A percentile compares a stretch with the other conserved stretches of the same genome.
phyloP scores from a whole-genome alignment of 306 rosid genomes.

The Begonia masoniana region DNA sequence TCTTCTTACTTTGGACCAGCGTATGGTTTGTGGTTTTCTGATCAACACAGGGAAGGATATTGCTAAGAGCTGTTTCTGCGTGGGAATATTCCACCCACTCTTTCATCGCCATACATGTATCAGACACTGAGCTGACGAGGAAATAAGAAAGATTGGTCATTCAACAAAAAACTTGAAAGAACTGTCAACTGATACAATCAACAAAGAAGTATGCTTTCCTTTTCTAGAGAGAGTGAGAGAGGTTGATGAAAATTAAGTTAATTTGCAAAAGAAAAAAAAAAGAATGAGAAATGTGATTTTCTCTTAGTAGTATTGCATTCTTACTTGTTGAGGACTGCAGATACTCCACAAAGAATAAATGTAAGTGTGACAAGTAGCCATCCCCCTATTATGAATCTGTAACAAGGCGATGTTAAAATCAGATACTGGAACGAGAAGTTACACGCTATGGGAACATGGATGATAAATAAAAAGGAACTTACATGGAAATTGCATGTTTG shows the following conservation, averaged over 20 bases:
- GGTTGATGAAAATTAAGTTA: no score
- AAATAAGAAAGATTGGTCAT: no score
- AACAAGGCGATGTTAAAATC: conserved; percentile 18
- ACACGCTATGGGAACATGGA: neutral
- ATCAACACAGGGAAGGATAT: conserved; percentile 89
- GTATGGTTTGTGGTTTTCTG: conserved; percentile 68
- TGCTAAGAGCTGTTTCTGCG: conserved; percentile 81
- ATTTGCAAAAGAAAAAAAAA: no score
- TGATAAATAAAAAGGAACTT: conserved; percentile 16
- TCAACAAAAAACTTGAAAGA: no score
- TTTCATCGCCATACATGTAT: conserved; percentile 81
- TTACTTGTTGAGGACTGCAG: conserved; percentile 82
- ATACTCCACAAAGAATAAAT: conserved; percentile 83
- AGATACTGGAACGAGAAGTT: conserved; percentile 7
- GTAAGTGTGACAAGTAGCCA: conserved; percentile 87
- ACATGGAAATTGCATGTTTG: conserved; percentile 86
- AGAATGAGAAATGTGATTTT: no score
- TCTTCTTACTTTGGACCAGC: conserved; percentile 64
- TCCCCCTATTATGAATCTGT: conserved; percentile 85
- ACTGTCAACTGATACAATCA: no score
- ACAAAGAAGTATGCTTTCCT: no score
- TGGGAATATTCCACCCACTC: conserved; percentile 91
- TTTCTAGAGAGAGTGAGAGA: no score
- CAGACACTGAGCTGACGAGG: conserved; percentile 54
- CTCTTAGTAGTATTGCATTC: neutral